A percentile compares a stretch with the other conserved stretches of the same genome.
Conservation (phyloP, 345 rosid genomes). For the Hibiscus trionum region DNA sequence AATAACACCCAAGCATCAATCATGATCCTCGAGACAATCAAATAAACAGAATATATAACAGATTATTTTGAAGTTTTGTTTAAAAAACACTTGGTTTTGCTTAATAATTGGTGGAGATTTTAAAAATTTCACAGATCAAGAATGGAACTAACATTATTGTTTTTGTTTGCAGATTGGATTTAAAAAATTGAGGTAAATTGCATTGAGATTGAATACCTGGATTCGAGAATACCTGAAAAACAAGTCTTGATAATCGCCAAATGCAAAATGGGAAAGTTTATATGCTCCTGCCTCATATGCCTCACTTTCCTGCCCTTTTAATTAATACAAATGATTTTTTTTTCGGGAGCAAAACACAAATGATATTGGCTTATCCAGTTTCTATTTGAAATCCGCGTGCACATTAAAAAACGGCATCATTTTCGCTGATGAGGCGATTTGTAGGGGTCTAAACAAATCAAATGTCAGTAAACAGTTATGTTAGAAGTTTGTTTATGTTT, state of each 20-base stretch:
- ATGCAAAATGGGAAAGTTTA: not conserved
- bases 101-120: not conserved
- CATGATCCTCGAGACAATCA: not conserved
- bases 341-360: too few species aligned
- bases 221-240: not conserved
- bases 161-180: not conserved
- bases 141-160: not conserved
- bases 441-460: too few species aligned
- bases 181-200: not conserved
- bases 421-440: too few species aligned
- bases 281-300: not conserved
- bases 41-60: not conserved
- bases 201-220: not conserved
- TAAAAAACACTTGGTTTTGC: not conserved
- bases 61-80: not conserved
- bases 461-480: too few species aligned
- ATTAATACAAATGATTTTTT: not conserved
- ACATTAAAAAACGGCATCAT: too few species aligned
- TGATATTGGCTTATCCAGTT: too few species aligned
- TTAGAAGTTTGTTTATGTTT: too few species aligned
- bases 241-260: not conserved
- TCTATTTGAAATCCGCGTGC: too few species aligned
- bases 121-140: not conserved
- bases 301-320: not conserved
- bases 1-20: not conserved